Evolutionary conservation across 139 green algal species (phyloP), one percentile per base, ranked within the genome.

Genomic region (Ostreobium quekettii): DNA sequence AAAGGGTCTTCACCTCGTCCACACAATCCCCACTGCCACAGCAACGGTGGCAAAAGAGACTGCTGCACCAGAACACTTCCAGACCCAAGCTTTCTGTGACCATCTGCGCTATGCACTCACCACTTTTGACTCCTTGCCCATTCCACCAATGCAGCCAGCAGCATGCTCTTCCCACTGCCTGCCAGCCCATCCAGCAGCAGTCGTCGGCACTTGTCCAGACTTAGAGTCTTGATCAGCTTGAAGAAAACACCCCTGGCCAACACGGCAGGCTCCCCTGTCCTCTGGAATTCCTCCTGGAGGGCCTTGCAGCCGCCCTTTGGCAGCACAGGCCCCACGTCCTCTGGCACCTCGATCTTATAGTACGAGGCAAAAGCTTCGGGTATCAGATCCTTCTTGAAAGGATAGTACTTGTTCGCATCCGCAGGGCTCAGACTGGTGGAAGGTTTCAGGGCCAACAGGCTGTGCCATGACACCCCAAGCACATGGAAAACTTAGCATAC

Each of bases 361-460:
- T 53, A 53, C 19, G 11, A 11, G 15, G 42, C 15, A 19, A 53
- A 53, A 11, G 42, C 42, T 19, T 53, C 42, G 15, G 42, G 42
- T 26, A 53, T 11, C 42, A 53, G 42, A 26, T 53, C 19, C 19
- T 19, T 53, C 11, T 53, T 19, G 42, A 53, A 53, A 19, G 42
- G 42, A 53, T 53, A 53, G 19, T 53, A 53, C 42, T 53, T 53
- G 42, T 53, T 53, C 42, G 19, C 42, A 53, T 53, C 42, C 42
- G 11, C 42, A 11, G 19, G 11, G 42, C 15, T 53, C 11, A 53
- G 42, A 26, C 19, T 53, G 19, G 11, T 19, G 19, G 42, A 53
- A 53, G 42, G 19, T 11, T 53, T 53, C 42, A 26, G 15, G 11
- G 42, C 11, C 11, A 53, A 53, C 15, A 53, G 42, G 15, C 42